These are phyloP conservation scores for Hanseniaspora singularis DNA, from an alignment of 805 yeast species.

Conservation along the genomic window DNA sequence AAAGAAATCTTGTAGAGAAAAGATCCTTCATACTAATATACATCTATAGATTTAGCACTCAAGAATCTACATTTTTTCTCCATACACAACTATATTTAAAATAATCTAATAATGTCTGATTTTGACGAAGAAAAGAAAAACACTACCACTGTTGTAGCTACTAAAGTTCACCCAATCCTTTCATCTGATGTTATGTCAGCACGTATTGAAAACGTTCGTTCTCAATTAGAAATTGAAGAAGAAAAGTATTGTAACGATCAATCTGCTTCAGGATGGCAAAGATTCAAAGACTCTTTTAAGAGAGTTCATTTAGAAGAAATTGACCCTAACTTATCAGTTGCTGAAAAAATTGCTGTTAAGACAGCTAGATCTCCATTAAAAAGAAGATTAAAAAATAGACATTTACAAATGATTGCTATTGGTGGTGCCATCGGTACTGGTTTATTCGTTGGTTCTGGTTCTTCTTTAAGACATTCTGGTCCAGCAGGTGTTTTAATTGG, in stretches of 20 bases:
- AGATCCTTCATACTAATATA: too few relatives aligned
- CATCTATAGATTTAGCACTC: too few relatives aligned
- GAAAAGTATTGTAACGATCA: too few relatives aligned
- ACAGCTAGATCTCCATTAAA: constrained; percentile 47
- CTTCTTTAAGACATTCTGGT: constrained; percentile 49
- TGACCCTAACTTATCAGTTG: constrained; percentile 33
- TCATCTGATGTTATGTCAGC: constrained; percentile 13
- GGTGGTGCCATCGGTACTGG: constrained; percentile 71
- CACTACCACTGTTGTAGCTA: too few relatives aligned
- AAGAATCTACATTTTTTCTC: too few relatives aligned
- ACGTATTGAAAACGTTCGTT: constrained; percentile 8
- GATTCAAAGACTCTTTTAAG: constrained; percentile 41
- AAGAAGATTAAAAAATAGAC: constrained; percentile 42
- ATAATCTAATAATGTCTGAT: too few relatives aligned
- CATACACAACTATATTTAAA: too few relatives aligned
- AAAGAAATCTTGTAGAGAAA: too few relatives aligned
- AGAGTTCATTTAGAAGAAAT: constrained; percentile 28
- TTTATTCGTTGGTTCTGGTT: constrained; percentile 59
- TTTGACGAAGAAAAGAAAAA: too few relatives aligned
- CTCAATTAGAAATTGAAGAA: constrained; percentile 6
- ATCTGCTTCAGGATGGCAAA: constrained; percentile 30
- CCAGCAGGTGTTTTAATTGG: constrained; percentile 54
- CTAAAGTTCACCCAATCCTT: constrained; percentile 4
- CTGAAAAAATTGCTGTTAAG: constrained; percentile 36
- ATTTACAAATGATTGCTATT: constrained; percentile 53